Evolutionary conservation across 2,329 filamentous ascomycete species (phyloP).

Genomic region (Stagonosporopsis cucurbitacearum): DNA sequence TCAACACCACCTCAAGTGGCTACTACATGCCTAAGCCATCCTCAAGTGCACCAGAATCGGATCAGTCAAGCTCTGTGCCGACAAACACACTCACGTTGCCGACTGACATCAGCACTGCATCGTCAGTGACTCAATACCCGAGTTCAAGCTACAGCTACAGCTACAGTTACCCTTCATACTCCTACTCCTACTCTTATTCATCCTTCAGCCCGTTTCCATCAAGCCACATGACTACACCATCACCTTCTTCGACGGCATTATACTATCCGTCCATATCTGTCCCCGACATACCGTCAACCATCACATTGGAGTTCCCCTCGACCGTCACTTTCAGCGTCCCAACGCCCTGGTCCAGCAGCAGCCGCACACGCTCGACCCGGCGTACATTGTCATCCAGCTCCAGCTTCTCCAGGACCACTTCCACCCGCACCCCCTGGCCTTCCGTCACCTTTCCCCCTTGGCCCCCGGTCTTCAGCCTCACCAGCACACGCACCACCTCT

Average conservation of each 20-base stretch:
- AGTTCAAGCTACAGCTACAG: slow-evolving; percentile 1
- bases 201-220: background rate
- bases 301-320: slow-evolving; percentile 11
- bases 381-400: background rate
- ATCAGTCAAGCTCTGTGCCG: background rate
- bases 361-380: background rate
- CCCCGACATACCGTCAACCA: background rate
- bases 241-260: background rate
- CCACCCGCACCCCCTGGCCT: background rate
- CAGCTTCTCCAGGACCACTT: background rate
- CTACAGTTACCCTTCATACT: background rate
- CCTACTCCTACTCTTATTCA: background rate
- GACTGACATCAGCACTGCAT: slow-evolving; percentile 1
- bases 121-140: background rate
- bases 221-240: background rate
- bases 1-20: slow-evolving; percentile 5
- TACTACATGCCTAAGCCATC: slow-evolving; percentile 6
- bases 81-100: slow-evolving; percentile 9
- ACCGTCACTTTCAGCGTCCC: slow-evolving; percentile 3
- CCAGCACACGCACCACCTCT: background rate
- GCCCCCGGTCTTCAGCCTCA: background rate
- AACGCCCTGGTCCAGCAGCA: background rate
- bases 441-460: background rate
- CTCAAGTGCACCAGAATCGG: slow-evolving; percentile 1
- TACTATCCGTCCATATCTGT: background rate